Base-by-base conservation (phyloP, 352 stramenopile genomes). In the Phytophthora macrochlamydospora region DNA sequence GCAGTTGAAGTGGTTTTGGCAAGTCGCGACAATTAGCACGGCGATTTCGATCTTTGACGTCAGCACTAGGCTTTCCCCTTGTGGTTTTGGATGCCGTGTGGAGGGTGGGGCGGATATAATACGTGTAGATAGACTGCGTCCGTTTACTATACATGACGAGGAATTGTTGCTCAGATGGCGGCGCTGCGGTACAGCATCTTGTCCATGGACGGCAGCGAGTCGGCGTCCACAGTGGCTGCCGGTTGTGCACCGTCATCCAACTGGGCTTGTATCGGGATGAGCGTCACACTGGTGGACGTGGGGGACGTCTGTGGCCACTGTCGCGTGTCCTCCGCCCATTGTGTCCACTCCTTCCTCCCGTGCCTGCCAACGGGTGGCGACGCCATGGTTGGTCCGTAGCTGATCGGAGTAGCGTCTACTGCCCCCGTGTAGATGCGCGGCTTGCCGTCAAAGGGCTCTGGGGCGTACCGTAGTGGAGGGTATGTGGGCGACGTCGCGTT, bases 151-250 rank as follows among this genome's bases (percentile, higher is more conserved):
- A 73, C 65, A 73, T 61, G 42, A 65, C 28, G 30, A 48, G 35
- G 18, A n/a, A 28, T 38, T 64, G 29, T 59, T 31, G 3, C 51
- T 75, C 37, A 74, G 31, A 38, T 43, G 3, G 49, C 37, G 7
- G 31, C 54, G 56, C 57, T 65, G 30, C 81, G 78, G 51, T 76
- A 81, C 37, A 92, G 71, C 52, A 90, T 63, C 40, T 86, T 83
- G 51, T 71, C 84, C 62, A 92, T 88, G 49, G 83, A 85, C 24
- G 83, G 81, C 50, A 92, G 76, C 57, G 80, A 87, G 33, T 90
- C 80, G 11, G 38, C 43, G 28, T 75, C 56, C 38, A 46, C 29
- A 5, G n/a, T 30, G 13, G 37, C 30, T 46, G 44, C 37, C 49
- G 42, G 48, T 31, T 32, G 51, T 46, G 43, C 38, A 28, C 35